phyloP scores from a whole-genome alignment of 305 asterid genomes.

The Nicotiana rustica region DNA sequence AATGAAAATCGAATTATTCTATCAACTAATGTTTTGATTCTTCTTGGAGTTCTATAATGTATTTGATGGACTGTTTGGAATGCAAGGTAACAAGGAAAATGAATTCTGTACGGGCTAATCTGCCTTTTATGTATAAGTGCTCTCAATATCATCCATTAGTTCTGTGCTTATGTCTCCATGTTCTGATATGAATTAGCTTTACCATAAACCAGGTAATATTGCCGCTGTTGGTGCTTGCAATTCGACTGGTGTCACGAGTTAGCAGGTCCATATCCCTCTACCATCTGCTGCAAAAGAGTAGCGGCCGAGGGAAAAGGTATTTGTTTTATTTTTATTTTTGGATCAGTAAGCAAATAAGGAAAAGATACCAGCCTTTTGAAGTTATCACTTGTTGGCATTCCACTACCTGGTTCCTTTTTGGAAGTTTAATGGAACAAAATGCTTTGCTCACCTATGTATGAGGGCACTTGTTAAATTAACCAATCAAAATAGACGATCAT shows the following conservation, averaged over 20 bases:
- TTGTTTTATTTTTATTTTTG: not conserved
- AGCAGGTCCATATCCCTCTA: slow-evolving; percentile 7
- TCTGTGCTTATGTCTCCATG: not conserved
- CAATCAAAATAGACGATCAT: slow-evolving; percentile 18
- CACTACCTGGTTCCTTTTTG: not conserved
- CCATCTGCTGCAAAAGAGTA: slow-evolving; percentile 1
- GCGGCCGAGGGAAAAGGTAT: slow-evolving; percentile 15
- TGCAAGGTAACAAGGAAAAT: not conserved
- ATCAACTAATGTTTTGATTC: slow-evolving; percentile 11
- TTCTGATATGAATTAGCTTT: slow-evolving; percentile 17
- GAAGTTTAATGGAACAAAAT: slow-evolving; percentile 16
- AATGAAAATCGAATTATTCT: slow-evolving; percentile 13
- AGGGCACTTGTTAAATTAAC: not conserved
- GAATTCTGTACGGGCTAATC: not conserved
- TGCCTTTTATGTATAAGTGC: not conserved
- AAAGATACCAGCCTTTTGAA: not conserved
- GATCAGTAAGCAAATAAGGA: slow-evolving; percentile 18
- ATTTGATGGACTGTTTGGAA: slow-evolving; percentile 3
- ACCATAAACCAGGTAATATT: slow-evolving; percentile 23
- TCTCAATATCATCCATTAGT: not conserved
- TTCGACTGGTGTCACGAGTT: slow-evolving; percentile 16
- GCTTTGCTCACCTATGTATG: slow-evolving; percentile 2
- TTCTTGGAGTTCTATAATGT: slow-evolving; percentile 3
- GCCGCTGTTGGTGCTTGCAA: slow-evolving; percentile 20
- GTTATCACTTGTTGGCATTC: slow-evolving; percentile 23